Percentiles rank a stretch among this genome's conserved stretches.
Evolutionary conservation across 2,329 filamentous ascomycete species (phyloP).

Genomic region (Trichoderma hamatum): DNA sequence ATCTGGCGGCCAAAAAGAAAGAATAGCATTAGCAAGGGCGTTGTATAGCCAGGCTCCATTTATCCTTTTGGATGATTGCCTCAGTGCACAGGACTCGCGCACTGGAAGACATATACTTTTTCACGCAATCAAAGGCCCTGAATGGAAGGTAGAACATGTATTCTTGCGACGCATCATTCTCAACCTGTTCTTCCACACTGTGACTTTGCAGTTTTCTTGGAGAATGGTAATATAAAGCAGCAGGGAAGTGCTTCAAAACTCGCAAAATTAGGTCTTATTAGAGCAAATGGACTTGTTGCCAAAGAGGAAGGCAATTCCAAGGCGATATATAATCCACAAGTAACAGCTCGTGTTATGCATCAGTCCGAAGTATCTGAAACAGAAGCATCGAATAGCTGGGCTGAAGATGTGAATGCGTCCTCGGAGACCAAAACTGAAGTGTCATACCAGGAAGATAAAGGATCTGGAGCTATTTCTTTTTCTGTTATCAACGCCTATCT

Average conservation of each 20-base stretch:
- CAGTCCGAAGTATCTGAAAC: not conserved
- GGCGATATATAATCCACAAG: not conserved
- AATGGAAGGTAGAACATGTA: slow-evolving; percentile 30
- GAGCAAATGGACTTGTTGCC: not conserved
- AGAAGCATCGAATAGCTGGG: not conserved
- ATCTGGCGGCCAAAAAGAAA: slow-evolving; percentile 89
- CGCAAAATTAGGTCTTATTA: not conserved
- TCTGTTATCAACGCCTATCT: not conserved
- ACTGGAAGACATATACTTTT: slow-evolving; percentile 30
- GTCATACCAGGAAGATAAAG: not conserved
- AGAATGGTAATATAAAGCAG: slow-evolving; percentile 64
- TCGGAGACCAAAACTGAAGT: not conserved
- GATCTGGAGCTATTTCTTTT: not conserved
- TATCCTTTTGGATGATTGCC: slow-evolving; percentile 81
- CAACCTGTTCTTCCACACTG: slow-evolving; percentile 39
- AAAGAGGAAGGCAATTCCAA: not conserved
- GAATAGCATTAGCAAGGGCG: slow-evolving; percentile 86
- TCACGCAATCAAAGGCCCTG: slow-evolving; percentile 30
- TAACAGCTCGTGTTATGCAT: too few relatives aligned
- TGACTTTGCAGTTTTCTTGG: slow-evolving; percentile 69
- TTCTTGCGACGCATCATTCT: slow-evolving; percentile 33
- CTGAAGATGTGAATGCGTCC: not conserved
- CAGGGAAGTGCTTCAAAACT: slow-evolving; percentile 47
- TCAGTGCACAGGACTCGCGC: slow-evolving; percentile 62
- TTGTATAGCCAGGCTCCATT: slow-evolving; percentile 84